A percentile compares a stretch with the other conserved stretches of the same genome.
phyloP scores from a whole-genome alignment of 2,329 filamentous ascomycete species.

The Triangularia verruculosa region DNA sequence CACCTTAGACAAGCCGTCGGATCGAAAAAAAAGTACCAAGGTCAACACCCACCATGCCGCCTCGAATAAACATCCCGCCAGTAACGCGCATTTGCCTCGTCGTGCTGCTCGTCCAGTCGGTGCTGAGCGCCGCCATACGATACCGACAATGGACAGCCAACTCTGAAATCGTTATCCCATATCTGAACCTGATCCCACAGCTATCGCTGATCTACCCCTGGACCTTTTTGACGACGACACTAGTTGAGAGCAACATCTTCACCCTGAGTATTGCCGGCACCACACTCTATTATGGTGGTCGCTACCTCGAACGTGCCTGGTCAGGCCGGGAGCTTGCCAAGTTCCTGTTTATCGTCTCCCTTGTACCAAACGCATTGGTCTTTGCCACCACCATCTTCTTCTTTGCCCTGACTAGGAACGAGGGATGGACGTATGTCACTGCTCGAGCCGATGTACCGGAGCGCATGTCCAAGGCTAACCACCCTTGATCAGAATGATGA shows the following conservation, averaged over 20 bases:
- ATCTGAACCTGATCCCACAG: constrained; percentile 82
- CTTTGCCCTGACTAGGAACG: constrained; percentile 65
- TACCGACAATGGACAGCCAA: constrained; percentile 65
- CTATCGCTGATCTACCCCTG: constrained; percentile 85
- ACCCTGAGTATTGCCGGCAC: constrained; percentile 73
- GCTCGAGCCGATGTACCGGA: constrained; percentile 8
- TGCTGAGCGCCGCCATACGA: constrained; percentile 77
- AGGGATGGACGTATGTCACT: constrained; percentile 60
- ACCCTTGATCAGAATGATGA: constrained; percentile 59
- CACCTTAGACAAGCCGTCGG: not conserved
- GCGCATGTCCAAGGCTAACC: constrained; percentile 3
- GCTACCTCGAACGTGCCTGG: constrained; percentile 95
- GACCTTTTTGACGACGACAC: constrained; percentile 81
- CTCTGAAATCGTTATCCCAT: constrained; percentile 72
- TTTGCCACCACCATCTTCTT: constrained; percentile 67
- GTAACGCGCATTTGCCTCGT: constrained; percentile 81
- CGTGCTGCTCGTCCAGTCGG: constrained; percentile 70
- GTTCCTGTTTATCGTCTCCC: constrained; percentile 72
- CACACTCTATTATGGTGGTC: constrained; percentile 85
- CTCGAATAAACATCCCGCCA: constrained; percentile 87
- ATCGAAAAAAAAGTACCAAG: constrained; percentile 2
- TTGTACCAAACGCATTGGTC: constrained; percentile 76
- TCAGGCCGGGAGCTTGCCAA: constrained; percentile 88
- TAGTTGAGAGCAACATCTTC: constrained; percentile 92
- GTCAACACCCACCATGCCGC: constrained; percentile 57